These are phyloP conservation scores for Neonectria sp. DNA, from an alignment of 2,329 filamentous ascomycete genomes.

Conservation along the genomic window DNA sequence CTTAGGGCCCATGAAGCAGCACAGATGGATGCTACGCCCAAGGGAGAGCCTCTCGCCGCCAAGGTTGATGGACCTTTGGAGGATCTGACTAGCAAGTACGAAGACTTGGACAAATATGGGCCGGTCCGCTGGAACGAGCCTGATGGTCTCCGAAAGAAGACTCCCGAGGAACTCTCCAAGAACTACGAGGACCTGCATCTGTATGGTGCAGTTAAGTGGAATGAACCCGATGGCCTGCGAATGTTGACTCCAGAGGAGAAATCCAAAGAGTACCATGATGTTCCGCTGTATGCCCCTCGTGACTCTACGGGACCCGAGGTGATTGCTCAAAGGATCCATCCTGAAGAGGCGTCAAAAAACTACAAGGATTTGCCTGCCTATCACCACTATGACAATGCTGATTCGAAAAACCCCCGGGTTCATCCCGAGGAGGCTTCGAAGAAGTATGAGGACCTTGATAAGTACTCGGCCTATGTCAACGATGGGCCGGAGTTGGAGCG, in stretches of 20 bases:
- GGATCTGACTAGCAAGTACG: conserved; percentile 52
- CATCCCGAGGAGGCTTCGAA: conserved; percentile 56
- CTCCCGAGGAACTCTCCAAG: conserved; percentile 53
- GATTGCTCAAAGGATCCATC: conserved; percentile 38
- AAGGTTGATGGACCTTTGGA: conserved; percentile 51
- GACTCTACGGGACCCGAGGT: conserved; percentile 37
- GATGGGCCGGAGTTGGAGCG: conserved; percentile 39
- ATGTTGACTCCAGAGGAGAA: conserved; percentile 52
- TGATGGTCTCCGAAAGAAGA: conserved; percentile 55
- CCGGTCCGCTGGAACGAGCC: conserved; percentile 57
- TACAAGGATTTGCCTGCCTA: conserved; percentile 50
- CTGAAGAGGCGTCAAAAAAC: conserved; percentile 49
- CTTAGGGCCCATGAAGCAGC: conserved; percentile 48
- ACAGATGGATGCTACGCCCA: conserved; percentile 49
- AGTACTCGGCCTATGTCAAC: conserved; percentile 51
- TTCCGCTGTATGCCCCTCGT: conserved; percentile 52
- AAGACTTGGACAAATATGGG: conserved; percentile 60
- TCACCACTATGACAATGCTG: conserved; percentile 48
- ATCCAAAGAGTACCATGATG: conserved; percentile 58
- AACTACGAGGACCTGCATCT: conserved; percentile 57
- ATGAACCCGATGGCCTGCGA: conserved; percentile 55
- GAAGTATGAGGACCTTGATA: conserved; percentile 54
- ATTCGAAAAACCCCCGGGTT: conserved; percentile 38
- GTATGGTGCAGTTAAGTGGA: conserved; percentile 55
- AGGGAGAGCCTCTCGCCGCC: conserved; percentile 56